These are phyloP conservation scores for Blastobotrys peoriensis DNA, from an alignment of 805 yeast species.

Conservation along the genomic window DNA sequence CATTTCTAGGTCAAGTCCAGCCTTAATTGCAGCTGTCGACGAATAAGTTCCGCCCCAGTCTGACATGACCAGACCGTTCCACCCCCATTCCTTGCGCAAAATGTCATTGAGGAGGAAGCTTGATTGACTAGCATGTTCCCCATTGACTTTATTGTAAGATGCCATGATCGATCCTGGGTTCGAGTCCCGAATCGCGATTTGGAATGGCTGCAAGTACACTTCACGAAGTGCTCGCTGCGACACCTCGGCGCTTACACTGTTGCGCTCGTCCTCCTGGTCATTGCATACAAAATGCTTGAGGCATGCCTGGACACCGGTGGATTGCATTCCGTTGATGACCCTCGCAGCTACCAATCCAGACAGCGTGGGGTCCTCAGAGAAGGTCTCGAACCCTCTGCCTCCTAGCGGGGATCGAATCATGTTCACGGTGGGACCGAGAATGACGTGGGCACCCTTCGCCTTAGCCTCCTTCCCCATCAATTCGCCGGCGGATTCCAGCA, in stretches of 20 bases:
- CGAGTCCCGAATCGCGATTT: conserved; percentile 48
- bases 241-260: conserved; percentile 42
- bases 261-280: conserved; percentile 54
- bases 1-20: conserved; percentile 61
- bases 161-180: conserved; percentile 56
- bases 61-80: conserved; percentile 51
- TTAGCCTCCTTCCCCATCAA: conserved; percentile 51
- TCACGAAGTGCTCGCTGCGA: conserved; percentile 61
- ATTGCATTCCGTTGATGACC: conserved; percentile 50
- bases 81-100: conserved; percentile 52
- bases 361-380: conserved; percentile 54
- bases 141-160: conserved; percentile 58
- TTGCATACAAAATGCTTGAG: conserved; percentile 60
- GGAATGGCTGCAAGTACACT: conserved; percentile 58
- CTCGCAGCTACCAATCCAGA: conserved; percentile 44
- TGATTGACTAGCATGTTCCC: conserved; percentile 49
- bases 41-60: conserved; percentile 62
- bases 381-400: conserved; percentile 59
- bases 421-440: conserved; percentile 47
- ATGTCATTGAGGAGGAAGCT: conserved; percentile 39
- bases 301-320: conserved; percentile 45
- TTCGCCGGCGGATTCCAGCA: conserved; percentile 44
- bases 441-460: conserved; percentile 46
- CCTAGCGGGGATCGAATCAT: conserved; percentile 54
- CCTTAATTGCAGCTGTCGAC: conserved; percentile 40